Evolutionary conservation across 164 flowering plant genomes (phyloP).

Genomic region (Aristolochia californica): DNA sequence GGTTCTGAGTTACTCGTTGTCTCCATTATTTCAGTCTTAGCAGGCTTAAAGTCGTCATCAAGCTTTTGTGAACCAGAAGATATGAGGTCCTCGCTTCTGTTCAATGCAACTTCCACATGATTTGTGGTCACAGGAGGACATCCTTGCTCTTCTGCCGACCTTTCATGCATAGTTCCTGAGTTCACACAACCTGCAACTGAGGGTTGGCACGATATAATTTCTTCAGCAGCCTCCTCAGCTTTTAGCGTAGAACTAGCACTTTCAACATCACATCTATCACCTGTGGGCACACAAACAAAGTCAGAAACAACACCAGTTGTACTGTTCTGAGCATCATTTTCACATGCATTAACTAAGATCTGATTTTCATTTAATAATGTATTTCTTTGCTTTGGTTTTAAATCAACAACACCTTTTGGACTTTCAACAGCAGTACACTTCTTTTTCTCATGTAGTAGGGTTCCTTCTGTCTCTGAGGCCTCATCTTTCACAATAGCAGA

Average conservation of each 20-base stretch:
- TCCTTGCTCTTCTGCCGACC: constrained; percentile 8
- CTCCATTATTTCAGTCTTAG: constrained; percentile 20
- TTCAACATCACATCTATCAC: constrained; percentile 7
- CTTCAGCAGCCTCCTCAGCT: constrained; percentile 15
- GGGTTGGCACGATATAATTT: constrained; percentile 14
- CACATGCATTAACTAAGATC: constrained; percentile 6
- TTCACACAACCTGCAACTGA: constrained; percentile 5
- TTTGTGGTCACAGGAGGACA: constrained; percentile 3
- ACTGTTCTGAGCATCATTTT: constrained; percentile 2
- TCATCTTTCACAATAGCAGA: constrained; percentile 6
- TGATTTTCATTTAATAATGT: constrained; percentile 4
- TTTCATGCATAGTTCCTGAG: constrained; percentile 1
- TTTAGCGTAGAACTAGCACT: constrained; percentile 5
- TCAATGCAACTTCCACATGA: constrained; percentile 3
- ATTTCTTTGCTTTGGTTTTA: constrained; percentile 1
- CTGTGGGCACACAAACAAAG: neutral
- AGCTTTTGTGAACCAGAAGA: neutral
- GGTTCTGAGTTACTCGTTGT: constrained; percentile 11
- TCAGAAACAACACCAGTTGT: constrained; percentile 2
- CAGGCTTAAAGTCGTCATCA: constrained; percentile 15
- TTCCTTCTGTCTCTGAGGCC: constrained; percentile 8
- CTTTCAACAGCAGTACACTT: constrained; percentile 3
- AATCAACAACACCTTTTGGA: constrained; percentile 6
- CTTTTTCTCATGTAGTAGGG: constrained; percentile 5
- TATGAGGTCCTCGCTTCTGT: constrained; percentile 5